Base-by-base conservation (phyloP, 1,284 basidiomycete genomes). In the Cutaneotrichosporon sp. region DNA sequence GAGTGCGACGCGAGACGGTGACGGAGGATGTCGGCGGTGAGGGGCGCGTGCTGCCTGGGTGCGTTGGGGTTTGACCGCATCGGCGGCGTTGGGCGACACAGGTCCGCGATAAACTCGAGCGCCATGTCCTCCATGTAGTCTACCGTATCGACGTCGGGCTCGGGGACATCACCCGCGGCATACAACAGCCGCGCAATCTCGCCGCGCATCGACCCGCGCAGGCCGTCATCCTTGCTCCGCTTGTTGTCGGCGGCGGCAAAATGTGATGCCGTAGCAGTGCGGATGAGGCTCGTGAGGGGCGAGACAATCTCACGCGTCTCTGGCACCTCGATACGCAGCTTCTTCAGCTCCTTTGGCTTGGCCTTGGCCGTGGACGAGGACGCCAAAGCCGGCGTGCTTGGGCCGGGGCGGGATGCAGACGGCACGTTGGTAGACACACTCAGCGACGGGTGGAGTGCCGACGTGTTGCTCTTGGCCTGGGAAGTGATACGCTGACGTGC, bases 41-140 rank as follows among this genome's bases (percentile, higher is more conserved):
- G 54, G 4, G 66, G 67, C 3, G 63, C 54, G 4, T 60, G 44
- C 18, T 55, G 49, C 51, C 58, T 59, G 2, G 54, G 38, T 0
- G 60, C 39, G 20, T 50, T 38, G 4, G 60, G 53, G 7, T 52
- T 51, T 7, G 59, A 14, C 13, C 66, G 64, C 21, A 69, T 61
- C 1, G 66, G 65, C 3, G 61, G 60, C 10, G 60, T 39, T 9
- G 72, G 70, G 3, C 67, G 68, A 52, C 68, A 69, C 56, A 72
- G 56, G 49, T 73, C 72, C 2, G 67, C 55, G 1, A 72, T 46
- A 51, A 70, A 72, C 30, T 69, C 67, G 12, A 66, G 58, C 1
- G 69, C 61, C 40, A 74, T 55, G 56, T 73, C 72, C 55, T 73
- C 72, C 53, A 73, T 59, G 39, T 64, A 69, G 40, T 73, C 70